A percentile compares a stretch with the other conserved stretches of the same genome.
phyloP scores from a whole-genome alignment of 495 filamentous ascomycete species.

The Hyaloscypha bicolor region DNA sequence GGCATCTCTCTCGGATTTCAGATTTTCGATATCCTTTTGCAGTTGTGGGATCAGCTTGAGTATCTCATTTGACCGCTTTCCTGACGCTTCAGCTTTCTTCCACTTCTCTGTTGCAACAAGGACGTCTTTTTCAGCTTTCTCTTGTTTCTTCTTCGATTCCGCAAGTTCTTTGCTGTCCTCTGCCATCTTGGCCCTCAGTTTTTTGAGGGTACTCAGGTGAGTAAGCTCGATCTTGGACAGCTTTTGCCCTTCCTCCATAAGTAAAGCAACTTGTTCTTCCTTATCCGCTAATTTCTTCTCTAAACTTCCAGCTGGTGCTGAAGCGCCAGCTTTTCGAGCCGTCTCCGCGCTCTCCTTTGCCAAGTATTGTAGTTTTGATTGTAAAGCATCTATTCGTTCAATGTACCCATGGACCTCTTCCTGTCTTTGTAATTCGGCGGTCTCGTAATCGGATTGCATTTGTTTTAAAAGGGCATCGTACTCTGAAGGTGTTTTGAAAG shows the following conservation, averaged over 20 bases:
- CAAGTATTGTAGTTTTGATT: constrained; percentile 86
- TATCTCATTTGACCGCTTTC: constrained; percentile 65
- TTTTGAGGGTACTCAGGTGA: constrained; percentile 81
- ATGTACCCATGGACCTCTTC: constrained; percentile 81
- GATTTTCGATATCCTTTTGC: constrained; percentile 69
- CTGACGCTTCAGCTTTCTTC: constrained; percentile 66
- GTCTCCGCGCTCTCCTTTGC: constrained; percentile 75
- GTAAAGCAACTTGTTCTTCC: constrained; percentile 83
- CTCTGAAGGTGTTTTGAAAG: constrained; percentile 20
- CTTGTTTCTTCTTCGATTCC: constrained; percentile 61
- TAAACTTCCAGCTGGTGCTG: constrained; percentile 60
- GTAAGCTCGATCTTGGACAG: constrained; percentile 83
- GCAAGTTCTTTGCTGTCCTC: constrained; percentile 68
- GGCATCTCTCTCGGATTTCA: constrained; percentile 65
- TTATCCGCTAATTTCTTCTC: constrained; percentile 85
- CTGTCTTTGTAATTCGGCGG: constrained; percentile 64
- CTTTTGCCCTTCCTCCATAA: constrained; percentile 92
- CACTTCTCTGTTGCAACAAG: constrained; percentile 58
- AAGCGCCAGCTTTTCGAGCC: constrained; percentile 62
- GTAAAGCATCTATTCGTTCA: constrained; percentile 89
- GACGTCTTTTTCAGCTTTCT: constrained; percentile 68
- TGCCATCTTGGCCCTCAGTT: constrained; percentile 63
- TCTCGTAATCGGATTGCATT: constrained; percentile 59
- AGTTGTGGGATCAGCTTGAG: constrained; percentile 65
- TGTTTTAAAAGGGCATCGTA: constrained; percentile 43